phyloP scores from a whole-genome alignment of 148 eudicot species.

The Persicaria maculosa region DNA sequence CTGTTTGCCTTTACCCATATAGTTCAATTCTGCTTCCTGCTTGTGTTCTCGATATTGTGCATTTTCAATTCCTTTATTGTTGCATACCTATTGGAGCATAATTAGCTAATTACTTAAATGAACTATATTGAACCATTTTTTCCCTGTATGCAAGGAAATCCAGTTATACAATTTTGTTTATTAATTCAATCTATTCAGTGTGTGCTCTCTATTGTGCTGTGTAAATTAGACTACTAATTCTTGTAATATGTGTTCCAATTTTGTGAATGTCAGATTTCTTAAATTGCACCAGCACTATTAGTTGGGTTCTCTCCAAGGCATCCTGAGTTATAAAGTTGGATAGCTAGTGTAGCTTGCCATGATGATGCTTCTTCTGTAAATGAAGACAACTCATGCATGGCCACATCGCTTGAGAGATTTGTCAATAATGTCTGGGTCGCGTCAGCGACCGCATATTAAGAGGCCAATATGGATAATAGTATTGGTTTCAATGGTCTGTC shows the following conservation, averaged over 20 bases:
- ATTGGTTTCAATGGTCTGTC: slow-evolving; percentile 41
- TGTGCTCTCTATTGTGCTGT: background rate
- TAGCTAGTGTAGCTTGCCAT: slow-evolving; percentile 11
- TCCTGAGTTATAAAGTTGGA: slow-evolving; percentile 14
- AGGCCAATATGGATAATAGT: slow-evolving; percentile 50
- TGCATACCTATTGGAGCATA: background rate
- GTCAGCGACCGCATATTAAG: slow-evolving; percentile 47
- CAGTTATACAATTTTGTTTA: background rate
- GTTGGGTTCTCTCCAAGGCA: slow-evolving; percentile 6
- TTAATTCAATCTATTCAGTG: background rate
- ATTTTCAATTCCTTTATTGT: background rate
- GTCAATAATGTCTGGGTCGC: slow-evolving; percentile 37
- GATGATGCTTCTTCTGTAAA: slow-evolving; percentile 31
- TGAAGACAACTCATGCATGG: slow-evolving; percentile 56
- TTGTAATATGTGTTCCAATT: background rate
- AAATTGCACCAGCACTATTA: background rate
- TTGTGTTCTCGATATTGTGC: background rate
- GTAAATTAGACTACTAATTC: background rate
- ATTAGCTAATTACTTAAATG: background rate
- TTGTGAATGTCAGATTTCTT: background rate
- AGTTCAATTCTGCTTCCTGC: background rate
- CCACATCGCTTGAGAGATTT: slow-evolving; percentile 32
- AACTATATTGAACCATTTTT: background rate
- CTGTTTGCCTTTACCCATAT: background rate
- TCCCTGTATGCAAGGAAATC: background rate